A percentile compares a stretch with the other conserved stretches of the same genome.
Evolutionary conservation across 1,284 basidiomycete genomes (phyloP).

Genomic region (Cystobasidium slooffiae): DNA sequence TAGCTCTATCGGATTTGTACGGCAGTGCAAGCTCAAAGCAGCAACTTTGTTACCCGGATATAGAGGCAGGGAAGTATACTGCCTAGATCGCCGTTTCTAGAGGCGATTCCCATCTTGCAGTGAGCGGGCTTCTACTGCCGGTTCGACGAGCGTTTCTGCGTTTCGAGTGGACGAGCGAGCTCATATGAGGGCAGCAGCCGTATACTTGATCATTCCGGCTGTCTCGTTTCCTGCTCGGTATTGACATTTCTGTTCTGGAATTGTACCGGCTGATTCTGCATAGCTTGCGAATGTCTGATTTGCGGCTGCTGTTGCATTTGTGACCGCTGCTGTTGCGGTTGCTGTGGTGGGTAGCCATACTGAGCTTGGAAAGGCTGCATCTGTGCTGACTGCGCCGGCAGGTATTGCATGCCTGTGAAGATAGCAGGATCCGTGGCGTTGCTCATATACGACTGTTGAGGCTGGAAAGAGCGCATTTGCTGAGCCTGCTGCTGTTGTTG

Average conservation of each 20-base stretch:
- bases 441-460: conserved; percentile 1
- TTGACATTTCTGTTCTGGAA: not conserved
- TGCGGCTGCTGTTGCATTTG: conserved; percentile 23
- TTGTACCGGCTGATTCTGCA: not conserved
- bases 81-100: too few relatives aligned
- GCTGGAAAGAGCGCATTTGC: not conserved
- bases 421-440: not conserved
- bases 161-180: too few relatives aligned
- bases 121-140: too few relatives aligned
- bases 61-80: too few relatives aligned
- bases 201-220: too few relatives aligned
- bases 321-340: not conserved
- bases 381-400: not conserved
- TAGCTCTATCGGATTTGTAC: too few relatives aligned
- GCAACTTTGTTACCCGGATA: too few relatives aligned
- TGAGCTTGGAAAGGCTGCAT: conserved; percentile 5
- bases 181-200: too few relatives aligned
- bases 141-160: too few relatives aligned
- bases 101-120: too few relatives aligned
- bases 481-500: conserved; percentile 1
- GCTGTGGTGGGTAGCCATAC: not conserved
- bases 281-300: not conserved
- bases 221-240: too few relatives aligned
- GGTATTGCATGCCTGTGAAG: not conserved
- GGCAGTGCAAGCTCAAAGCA: too few relatives aligned